These are phyloP conservation scores for Periconia sp. DNA, from an alignment of 2,329 filamentous ascomycete species.

Conservation along the genomic window DNA sequence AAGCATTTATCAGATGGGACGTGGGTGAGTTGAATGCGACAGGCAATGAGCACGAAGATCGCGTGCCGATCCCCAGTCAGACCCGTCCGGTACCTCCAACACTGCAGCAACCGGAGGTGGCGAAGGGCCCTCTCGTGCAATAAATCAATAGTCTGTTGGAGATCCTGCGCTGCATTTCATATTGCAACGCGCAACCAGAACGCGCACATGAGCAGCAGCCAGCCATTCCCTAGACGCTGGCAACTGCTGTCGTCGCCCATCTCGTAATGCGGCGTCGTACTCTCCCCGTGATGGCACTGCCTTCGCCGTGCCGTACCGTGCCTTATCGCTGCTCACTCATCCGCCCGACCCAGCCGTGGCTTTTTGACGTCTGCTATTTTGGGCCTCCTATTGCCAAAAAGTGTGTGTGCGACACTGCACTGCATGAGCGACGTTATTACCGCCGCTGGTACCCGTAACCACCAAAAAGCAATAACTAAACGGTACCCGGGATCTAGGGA, in stretches of 20 bases:
- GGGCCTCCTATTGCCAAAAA: slow-evolving; percentile 2
- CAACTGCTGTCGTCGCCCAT: neutral
- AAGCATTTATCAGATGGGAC: neutral
- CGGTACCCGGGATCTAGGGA: neutral
- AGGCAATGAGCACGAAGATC: neutral
- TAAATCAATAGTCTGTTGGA: neutral
- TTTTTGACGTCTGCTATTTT: neutral
- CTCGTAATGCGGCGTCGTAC: neutral
- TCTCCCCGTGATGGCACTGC: neutral
- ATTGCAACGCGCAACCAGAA: neutral
- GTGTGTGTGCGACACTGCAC: neutral
- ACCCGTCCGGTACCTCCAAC: neutral
- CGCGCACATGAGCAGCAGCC: neutral
- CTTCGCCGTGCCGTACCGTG: no score
- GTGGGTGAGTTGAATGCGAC: neutral
- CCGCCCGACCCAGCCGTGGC: neutral
- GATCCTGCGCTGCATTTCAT: neutral
- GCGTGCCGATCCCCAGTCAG: neutral
- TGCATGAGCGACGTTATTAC: slow-evolving; percentile 1
- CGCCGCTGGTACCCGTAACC: slow-evolving; percentile 5
- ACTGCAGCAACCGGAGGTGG: neutral
- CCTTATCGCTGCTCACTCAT: neutral
- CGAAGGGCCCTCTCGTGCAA: neutral
- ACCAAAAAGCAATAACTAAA: slow-evolving; percentile 3
- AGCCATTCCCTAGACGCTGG: neutral